Evolutionary conservation across 305 asterid genomes (phyloP).

Genomic region (Fraxinus sp.): DNA sequence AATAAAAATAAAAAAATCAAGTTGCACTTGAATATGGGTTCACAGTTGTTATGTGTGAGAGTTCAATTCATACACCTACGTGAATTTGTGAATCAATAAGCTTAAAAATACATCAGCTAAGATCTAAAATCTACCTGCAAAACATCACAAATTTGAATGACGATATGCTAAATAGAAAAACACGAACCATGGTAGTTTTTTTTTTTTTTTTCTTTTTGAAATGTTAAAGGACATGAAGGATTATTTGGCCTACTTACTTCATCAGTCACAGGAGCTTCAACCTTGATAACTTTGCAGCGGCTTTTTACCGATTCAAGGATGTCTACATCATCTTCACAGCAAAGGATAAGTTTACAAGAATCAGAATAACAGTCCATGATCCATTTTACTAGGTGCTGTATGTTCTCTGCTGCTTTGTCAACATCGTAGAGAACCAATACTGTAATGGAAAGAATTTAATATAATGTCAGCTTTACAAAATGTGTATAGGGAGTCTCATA

Average conservation of each 20-base stretch:
- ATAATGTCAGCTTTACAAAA: background rate
- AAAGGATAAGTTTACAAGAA: conserved; percentile 70
- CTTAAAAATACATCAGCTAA: background rate
- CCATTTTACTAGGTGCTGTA: conserved; percentile 82
- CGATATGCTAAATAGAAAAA: background rate
- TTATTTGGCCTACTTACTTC: conserved; percentile 44
- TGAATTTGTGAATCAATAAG: background rate
- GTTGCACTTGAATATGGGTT: background rate
- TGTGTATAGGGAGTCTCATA: background rate
- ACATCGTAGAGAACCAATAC: conserved; percentile 71
- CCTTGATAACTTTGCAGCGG: conserved; percentile 57
- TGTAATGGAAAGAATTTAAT: conserved; percentile 29
- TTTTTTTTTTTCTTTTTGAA: background rate
- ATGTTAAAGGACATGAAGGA: background rate
- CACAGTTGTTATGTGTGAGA: background rate
- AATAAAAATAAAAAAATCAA: background rate
- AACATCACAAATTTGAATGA: background rate
- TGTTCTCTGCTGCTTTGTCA: conserved; percentile 73
- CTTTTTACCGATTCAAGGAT: conserved; percentile 65
- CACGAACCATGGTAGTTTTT: background rate
- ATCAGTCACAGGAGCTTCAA: conserved; percentile 65
- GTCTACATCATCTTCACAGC: conserved; percentile 69
- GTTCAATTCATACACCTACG: background rate
- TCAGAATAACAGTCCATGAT: conserved; percentile 84
- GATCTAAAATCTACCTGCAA: background rate